Conservation (phyloP, 1,284 basidiomycete species). For the Moesziomyces globuligerus region DNA sequence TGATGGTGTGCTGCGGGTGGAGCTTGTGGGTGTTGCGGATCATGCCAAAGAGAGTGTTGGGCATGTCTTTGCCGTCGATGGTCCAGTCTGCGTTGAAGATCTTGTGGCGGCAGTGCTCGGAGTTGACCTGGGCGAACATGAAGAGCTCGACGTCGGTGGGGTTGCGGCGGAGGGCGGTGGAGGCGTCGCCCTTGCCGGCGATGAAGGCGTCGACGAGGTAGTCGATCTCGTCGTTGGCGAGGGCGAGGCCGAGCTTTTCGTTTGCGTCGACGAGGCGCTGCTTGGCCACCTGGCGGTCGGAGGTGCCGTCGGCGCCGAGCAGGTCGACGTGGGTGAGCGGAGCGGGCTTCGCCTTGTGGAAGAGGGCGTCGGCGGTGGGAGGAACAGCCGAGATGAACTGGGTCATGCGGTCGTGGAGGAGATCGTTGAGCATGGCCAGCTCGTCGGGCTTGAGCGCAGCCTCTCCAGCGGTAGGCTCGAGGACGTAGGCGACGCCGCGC, state of each 20-base stretch:
- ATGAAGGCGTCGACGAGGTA: constrained; percentile 92
- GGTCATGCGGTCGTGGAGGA: constrained; percentile 87
- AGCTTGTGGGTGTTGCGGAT: constrained; percentile 94
- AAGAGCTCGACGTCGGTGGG: constrained; percentile 94
- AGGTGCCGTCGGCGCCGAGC: constrained; percentile 64
- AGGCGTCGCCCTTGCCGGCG: constrained; percentile 69
- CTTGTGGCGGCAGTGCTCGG: constrained; percentile 99
- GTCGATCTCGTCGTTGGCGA: constrained; percentile 88
- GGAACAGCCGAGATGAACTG: constrained; percentile 74
- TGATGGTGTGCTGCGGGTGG: constrained; percentile 78
- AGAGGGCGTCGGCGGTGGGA: constrained; percentile 74
- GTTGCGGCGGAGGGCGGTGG: constrained; percentile 58
- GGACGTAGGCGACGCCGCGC: constrained; percentile 80
- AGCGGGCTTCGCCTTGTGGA: constrained; percentile 76
- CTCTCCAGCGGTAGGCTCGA: constrained; percentile 73
- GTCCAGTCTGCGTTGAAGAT: constrained; percentile 99
- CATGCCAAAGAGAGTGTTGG: constrained; percentile 92
- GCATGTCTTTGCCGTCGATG: constrained; percentile 78
- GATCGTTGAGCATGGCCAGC: constrained; percentile 34
- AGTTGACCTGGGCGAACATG: constrained; percentile 99
- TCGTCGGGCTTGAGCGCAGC: constrained; percentile 51
- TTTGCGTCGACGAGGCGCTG: constrained; percentile 78
- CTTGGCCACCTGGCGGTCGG: constrained; percentile 53
- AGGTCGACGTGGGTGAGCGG: constrained; percentile 78
- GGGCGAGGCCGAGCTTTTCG: constrained; percentile 85